A percentile compares a stretch with the other conserved stretches of the same genome.
These are phyloP conservation scores for Termitomyces sp. DNA, from an alignment of 768 basidiomycete species.

Conservation along the genomic window DNA sequence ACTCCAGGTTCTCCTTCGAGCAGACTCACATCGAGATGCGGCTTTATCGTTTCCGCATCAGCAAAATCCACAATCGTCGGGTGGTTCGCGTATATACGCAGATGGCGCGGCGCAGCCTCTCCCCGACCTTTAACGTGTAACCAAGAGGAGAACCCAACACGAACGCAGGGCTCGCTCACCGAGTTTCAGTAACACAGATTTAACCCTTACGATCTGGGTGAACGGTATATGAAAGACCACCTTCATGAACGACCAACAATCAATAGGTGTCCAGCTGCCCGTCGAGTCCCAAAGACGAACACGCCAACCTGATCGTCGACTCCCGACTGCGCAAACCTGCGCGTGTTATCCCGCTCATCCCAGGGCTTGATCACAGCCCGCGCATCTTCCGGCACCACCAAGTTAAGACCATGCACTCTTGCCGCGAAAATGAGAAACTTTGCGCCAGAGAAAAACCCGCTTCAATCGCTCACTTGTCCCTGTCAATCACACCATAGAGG, in stretches of 20 bases:
- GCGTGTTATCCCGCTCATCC: constrained; percentile 67
- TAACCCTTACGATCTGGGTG: constrained; percentile 68
- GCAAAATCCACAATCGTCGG: constrained; percentile 72
- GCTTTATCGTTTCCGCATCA: constrained; percentile 62
- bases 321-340: constrained; percentile 64
- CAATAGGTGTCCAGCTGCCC: constrained; percentile 6
- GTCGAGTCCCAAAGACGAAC: not conserved
- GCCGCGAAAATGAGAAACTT: constrained; percentile 18
- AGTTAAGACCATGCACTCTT: constrained; percentile 78
- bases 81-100: constrained; percentile 71
- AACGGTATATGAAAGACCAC: constrained; percentile 81
- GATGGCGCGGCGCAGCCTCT: constrained; percentile 66
- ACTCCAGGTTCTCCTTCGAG: constrained; percentile 64
- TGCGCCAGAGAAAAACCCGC: not conserved
- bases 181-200: constrained; percentile 69
- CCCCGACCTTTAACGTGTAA: constrained; percentile 47
- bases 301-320: constrained; percentile 79
- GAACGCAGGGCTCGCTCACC: constrained; percentile 36
- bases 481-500: constrained; percentile 56
- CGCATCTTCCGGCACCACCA: constrained; percentile 77
- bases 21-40: constrained; percentile 66
- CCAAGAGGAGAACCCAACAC: too few relatives aligned
- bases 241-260: constrained; percentile 27
- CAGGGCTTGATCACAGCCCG: constrained; percentile 76
- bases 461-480: constrained; percentile 49